A percentile compares a stretch with the other conserved stretches of the same genome.
Conservation (phyloP, 305 asterid genomes). For the Solanum hybrid region DNA sequence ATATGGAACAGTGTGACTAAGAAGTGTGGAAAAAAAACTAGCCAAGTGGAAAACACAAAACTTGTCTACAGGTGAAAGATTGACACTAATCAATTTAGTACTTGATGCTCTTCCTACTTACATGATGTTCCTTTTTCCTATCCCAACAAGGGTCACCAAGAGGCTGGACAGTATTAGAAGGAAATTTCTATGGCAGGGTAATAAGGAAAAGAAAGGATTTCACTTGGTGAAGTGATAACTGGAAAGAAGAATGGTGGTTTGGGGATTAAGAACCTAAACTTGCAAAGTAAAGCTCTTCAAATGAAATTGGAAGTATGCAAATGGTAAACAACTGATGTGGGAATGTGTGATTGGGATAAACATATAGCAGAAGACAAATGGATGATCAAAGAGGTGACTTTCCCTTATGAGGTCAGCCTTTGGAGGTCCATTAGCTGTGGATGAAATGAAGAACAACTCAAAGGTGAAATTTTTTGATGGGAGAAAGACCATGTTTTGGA, state of each 20-base stretch:
- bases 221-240: background rate
- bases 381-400: background rate
- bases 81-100: background rate
- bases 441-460: background rate
- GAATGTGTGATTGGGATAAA: background rate
- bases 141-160: background rate
- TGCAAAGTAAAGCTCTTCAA: background rate
- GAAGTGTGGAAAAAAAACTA: background rate
- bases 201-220: background rate
- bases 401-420: background rate
- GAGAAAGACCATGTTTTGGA: background rate
- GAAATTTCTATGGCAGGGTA: background rate
- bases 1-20: background rate
- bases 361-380: background rate
- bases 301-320: background rate
- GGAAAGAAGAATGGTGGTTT: background rate
- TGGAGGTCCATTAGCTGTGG: background rate
- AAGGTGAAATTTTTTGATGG: background rate
- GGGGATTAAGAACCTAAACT: background rate
- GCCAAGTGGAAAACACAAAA: background rate
- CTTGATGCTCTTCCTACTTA: background rate
- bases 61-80: background rate
- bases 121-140: background rate
- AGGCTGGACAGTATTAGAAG: background rate
- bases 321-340: background rate